phyloP scores from a whole-genome alignment of 371 early-diverging fungal genomes.

The Gilbertella persicaria region DNA sequence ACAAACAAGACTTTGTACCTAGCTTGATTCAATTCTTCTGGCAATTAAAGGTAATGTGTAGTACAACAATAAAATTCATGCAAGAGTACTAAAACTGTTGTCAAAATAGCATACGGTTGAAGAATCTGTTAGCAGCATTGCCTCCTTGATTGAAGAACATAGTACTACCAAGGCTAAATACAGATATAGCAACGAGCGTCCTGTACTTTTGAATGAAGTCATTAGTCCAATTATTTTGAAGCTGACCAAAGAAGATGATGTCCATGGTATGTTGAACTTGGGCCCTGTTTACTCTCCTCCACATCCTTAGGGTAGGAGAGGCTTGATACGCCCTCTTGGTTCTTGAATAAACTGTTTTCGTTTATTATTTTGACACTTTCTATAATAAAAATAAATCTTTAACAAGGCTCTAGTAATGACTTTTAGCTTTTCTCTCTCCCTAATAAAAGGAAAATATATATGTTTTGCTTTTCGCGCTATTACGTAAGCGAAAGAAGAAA shows the following conservation, averaged over 20 bases:
- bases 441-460: too few relatives aligned
- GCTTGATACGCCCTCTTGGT: too few relatives aligned
- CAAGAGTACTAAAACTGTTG: too few relatives aligned
- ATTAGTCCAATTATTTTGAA: constrained; percentile 7
- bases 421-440: too few relatives aligned
- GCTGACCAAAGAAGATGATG: constrained; percentile 4
- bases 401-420: too few relatives aligned
- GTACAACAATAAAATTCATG: too few relatives aligned
- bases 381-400: too few relatives aligned
- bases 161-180: neutral
- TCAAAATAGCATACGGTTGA: neutral
- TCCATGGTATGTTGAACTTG: neutral
- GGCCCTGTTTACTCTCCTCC: constrained; percentile 6
- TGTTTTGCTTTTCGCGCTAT: too few relatives aligned
- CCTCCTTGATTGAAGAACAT: neutral
- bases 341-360: too few relatives aligned
- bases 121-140: neutral
- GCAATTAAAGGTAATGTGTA: constrained; percentile 14
- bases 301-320: too few relatives aligned
- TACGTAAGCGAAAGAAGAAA: too few relatives aligned
- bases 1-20: constrained; percentile 5
- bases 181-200: neutral
- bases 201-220: neutral
- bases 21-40: constrained; percentile 13
- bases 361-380: too few relatives aligned